These are phyloP conservation scores for Omphalea diandra DNA, from an alignment of 441 rosid genomes.

Conservation along the genomic window DNA sequence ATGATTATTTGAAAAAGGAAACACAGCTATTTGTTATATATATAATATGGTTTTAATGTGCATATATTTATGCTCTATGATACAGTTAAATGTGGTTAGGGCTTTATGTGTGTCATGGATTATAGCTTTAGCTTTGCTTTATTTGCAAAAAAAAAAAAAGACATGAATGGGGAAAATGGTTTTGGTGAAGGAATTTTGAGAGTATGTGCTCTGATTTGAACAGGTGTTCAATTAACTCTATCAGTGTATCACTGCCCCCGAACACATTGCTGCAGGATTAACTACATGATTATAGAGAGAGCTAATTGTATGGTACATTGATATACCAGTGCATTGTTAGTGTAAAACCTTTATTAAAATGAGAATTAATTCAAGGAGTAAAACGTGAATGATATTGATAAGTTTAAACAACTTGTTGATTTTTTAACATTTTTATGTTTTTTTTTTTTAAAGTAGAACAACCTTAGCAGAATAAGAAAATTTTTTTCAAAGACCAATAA, in stretches of 20 bases:
- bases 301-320: too few species aligned
- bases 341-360: too few species aligned
- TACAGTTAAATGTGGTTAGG: constrained; percentile 15
- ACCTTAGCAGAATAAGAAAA: too few species aligned
- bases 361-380: too few species aligned
- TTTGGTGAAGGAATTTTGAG: constrained; percentile 26
- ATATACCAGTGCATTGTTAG: not conserved
- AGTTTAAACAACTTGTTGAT: too few species aligned
- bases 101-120: not conserved
- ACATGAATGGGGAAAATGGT: constrained; percentile 2
- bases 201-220: constrained; percentile 30
- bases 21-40: not conserved
- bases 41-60: not conserved
- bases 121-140: constrained; percentile 4
- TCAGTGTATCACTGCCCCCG: constrained; percentile 25
- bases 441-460: too few species aligned
- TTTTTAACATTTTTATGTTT: too few species aligned
- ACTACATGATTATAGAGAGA: too few species aligned
- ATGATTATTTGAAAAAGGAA: not conserved
- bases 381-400: too few species aligned
- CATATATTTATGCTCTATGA: constrained; percentile 27
- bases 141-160: not conserved
- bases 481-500: too few species aligned
- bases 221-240: constrained; percentile 33
- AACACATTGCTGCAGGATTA: constrained; percentile 24